phyloP scores from a whole-genome alignment of 2,329 filamentous ascomycete genomes.

The Myriangium duriaei region DNA sequence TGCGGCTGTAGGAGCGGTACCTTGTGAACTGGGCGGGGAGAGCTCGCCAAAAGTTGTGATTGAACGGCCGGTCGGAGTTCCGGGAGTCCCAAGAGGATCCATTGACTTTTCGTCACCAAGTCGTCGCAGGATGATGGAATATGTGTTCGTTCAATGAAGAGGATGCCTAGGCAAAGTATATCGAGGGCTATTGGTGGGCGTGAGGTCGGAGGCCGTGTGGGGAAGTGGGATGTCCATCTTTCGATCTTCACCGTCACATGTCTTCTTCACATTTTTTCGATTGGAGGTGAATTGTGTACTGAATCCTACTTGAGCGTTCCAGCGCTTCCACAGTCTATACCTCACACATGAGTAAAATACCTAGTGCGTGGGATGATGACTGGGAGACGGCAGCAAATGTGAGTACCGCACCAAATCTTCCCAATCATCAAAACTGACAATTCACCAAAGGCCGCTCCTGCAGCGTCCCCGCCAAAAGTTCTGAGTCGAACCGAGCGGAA shows the following conservation, averaged over 20 bases:
- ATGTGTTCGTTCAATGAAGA: too few relatives aligned
- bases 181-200: too few relatives aligned
- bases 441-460: conserved; percentile 22
- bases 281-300: too few relatives aligned
- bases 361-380: conserved; percentile 83
- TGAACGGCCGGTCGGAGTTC: background rate
- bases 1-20: conserved; percentile 15
- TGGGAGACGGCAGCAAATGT: conserved; percentile 75
- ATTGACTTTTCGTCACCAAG: too few relatives aligned
- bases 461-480: conserved; percentile 30
- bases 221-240: too few relatives aligned
- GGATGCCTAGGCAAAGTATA: too few relatives aligned
- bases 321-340: too few relatives aligned
- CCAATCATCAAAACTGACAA: conserved; percentile 16
- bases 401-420: too few relatives aligned
- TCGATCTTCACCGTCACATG: too few relatives aligned
- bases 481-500: conserved; percentile 64
- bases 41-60: conserved; percentile 30
- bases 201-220: too few relatives aligned
- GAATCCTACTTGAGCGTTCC: too few relatives aligned
- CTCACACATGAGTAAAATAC: conserved; percentile 41
- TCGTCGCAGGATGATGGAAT: conserved; percentile 18
- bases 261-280: too few relatives aligned
- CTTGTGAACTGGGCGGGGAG: conserved; percentile 43
- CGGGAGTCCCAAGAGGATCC: background rate